Evolutionary conservation across 2,329 filamentous ascomycete species (phyloP), one percentile per base, ranked within the genome.

Genomic region (Emergomyces africanus): DNA sequence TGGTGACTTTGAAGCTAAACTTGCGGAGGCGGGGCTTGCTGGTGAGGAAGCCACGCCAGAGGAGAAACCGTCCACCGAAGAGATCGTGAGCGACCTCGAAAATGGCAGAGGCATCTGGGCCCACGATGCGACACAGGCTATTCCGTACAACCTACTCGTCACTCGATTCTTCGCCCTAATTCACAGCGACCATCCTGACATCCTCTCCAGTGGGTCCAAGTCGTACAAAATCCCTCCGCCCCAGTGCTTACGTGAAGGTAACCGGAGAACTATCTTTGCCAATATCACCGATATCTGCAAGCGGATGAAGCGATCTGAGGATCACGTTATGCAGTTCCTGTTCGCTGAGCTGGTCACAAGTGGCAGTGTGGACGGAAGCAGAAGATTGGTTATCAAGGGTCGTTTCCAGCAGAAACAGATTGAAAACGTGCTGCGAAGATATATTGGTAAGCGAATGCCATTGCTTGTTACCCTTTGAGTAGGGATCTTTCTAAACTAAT

Each of bases 401-500:
- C 89, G 94, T 72, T 99, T 99, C 88, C 92, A 97, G 77, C 92
- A 97, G 80, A 96, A 96, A 79, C 92, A 97, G 80, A 91, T 97
- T 72, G 94, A 99, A 81, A 96, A 95, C 77, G 90, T 97, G 57
- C 78, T 97, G 72, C 83, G 92, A 78, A 89, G 92, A 80, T 96
- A 96, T 76, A 96, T 96, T 73, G 88, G 88, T 90, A 79, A 74
- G 84, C 81, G 63, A 59, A 15, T 23, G 44, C 37, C 8, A 37
- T 28, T 48, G 4, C 23, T 18, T 30, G 6, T 30, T n/a, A 25
- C 5, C 44, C 15, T 6, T 35, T 33, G 4, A 35, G 35, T 20
- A 35, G 20, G 8, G n/a, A 9, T 51, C 30, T 14, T 39, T 55
- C n/a, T n/a, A n/a, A n/a, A 55, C 25, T 54, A 41, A 39, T 46